These are phyloP conservation scores for Ogataea polymorpha DNA, from an alignment of 805 yeast genomes.

Conservation along the genomic window DNA sequence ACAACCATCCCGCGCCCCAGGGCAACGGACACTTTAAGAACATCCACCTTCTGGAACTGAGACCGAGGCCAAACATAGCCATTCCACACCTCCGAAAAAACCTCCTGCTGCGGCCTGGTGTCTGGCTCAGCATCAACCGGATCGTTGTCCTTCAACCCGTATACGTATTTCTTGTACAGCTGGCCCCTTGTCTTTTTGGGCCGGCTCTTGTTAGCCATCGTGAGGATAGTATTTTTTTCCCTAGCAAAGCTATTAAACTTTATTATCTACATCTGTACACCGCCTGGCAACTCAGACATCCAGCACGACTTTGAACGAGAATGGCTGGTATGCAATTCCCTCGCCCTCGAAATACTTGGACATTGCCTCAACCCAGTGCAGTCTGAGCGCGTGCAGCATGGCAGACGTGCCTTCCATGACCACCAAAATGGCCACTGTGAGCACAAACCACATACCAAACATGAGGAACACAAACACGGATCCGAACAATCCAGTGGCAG, in stretches of 20 bases:
- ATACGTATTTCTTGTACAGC: slow-evolving; percentile 65
- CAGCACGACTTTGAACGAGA: slow-evolving; percentile 46
- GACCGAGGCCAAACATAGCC: slow-evolving; percentile 45
- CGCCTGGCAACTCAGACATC: slow-evolving; percentile 1
- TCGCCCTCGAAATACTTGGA: slow-evolving; percentile 97
- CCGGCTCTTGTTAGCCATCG: slow-evolving; percentile 83
- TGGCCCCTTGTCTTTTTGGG: slow-evolving; percentile 82
- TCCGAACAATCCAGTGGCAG: slow-evolving; percentile 59
- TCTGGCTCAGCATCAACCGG: slow-evolving; percentile 29
- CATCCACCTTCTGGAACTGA: slow-evolving; percentile 50
- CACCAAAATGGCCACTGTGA: slow-evolving; percentile 88
- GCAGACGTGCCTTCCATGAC: slow-evolving; percentile 99
- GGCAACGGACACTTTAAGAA: slow-evolving; percentile 33
- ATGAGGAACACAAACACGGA: slow-evolving; percentile 71
- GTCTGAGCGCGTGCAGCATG: slow-evolving; percentile 96
- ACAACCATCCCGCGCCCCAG: slow-evolving; percentile 27
- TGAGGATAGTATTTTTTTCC: not conserved
- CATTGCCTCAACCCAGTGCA: slow-evolving; percentile 99
- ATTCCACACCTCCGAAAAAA: slow-evolving; percentile 14
- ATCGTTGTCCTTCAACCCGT: slow-evolving; percentile 37
- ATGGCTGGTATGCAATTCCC: slow-evolving; percentile 89
- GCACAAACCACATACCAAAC: slow-evolving; percentile 92
- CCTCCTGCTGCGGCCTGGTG: not conserved
- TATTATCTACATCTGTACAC: slow-evolving; percentile 10
- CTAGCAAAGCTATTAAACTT: not conserved